Percentiles rank a stretch among this genome's conserved stretches.
Evolutionary conservation across 2,329 filamentous ascomycete species (phyloP).

Genomic region (Botrytis deweyae): DNA sequence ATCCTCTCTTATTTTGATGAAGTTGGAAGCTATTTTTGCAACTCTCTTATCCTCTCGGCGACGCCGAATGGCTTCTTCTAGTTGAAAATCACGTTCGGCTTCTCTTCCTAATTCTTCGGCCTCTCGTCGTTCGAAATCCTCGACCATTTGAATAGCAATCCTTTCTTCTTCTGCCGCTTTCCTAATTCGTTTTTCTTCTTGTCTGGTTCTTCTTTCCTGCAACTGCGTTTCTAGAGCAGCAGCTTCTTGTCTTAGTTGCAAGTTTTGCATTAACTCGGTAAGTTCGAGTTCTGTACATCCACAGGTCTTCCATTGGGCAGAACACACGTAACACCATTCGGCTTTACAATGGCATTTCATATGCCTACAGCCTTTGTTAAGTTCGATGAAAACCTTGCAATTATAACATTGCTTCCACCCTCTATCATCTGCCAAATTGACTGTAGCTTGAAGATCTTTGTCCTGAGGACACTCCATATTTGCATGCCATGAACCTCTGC

Average conservation of each 20-base stretch:
- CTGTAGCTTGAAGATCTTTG: slow-evolving; percentile 48
- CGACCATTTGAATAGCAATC: slow-evolving; percentile 48
- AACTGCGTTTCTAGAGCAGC: slow-evolving; percentile 29
- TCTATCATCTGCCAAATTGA: slow-evolving; percentile 63
- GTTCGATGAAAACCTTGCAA: slow-evolving; percentile 72
- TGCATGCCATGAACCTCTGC: slow-evolving; percentile 48
- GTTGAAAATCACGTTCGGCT: slow-evolving; percentile 41
- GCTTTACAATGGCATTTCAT: slow-evolving; percentile 83
- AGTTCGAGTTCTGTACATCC: slow-evolving; percentile 56
- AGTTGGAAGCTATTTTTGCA: slow-evolving; percentile 43
- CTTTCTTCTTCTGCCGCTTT: slow-evolving; percentile 41
- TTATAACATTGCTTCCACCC: slow-evolving; percentile 73
- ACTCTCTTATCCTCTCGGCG: slow-evolving; percentile 45
- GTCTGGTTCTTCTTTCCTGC: slow-evolving; percentile 33
- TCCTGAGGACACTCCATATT: slow-evolving; percentile 51
- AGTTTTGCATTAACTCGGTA: slow-evolving; percentile 42
- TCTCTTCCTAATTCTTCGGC: slow-evolving; percentile 42
- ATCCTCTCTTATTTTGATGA: slow-evolving; percentile 40
- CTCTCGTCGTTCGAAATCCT: slow-evolving; percentile 50
- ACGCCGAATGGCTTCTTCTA: slow-evolving; percentile 43
- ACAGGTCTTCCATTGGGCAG: slow-evolving; percentile 70
- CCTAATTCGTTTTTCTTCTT: slow-evolving; percentile 21
- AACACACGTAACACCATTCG: slow-evolving; percentile 84
- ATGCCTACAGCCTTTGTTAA: slow-evolving; percentile 77
- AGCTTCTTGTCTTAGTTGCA: slow-evolving; percentile 34